Percentiles rank a stretch among this genome's conserved stretches.
phyloP scores from a whole-genome alignment of 2,329 filamentous ascomycete species.

The Fusarium pseudoanthophilum region DNA sequence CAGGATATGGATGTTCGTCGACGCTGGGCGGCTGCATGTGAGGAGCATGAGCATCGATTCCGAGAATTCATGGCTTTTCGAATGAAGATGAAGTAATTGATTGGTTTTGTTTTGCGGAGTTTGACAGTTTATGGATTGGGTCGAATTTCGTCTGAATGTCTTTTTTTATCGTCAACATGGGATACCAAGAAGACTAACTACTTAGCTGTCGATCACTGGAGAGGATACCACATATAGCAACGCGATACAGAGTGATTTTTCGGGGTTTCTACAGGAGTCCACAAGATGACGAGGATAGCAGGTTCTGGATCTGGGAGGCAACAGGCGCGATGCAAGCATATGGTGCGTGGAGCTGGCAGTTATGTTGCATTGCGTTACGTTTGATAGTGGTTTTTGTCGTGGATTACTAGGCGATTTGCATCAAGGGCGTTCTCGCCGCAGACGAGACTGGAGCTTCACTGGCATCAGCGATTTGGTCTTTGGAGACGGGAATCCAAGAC shows the following conservation, averaged over 20 bases:
- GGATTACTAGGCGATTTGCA: constrained; percentile 22
- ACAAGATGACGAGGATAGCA: constrained; percentile 14
- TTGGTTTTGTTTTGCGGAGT: constrained; percentile 18
- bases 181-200: constrained; percentile 4
- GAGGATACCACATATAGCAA: neutral
- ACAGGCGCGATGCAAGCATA: constrained; percentile 13
- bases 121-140: constrained; percentile 16
- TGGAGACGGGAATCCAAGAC: constrained; percentile 30
- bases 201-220: constrained; percentile 3
- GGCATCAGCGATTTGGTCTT: constrained; percentile 13
- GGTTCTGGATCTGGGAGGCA: constrained; percentile 26
- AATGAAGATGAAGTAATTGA: constrained; percentile 54
- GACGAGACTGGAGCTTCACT: constrained; percentile 6
- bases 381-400: constrained; percentile 16
- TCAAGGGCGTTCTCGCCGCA: constrained; percentile 25
- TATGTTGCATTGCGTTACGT: neutral
- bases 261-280: constrained; percentile 25
- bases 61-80: constrained; percentile 65
- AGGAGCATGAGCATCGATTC: constrained; percentile 69
- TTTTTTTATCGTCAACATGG: constrained; percentile 21
- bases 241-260: constrained; percentile 17
- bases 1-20: constrained; percentile 72
- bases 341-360: constrained; percentile 25
- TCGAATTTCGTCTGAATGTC: constrained; percentile 12
- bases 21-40: constrained; percentile 69